Evolutionary conservation across 371 early-diverging fungal species (phyloP), one percentile per base, ranked within the genome.

Genomic region (Mortierella sp.): DNA sequence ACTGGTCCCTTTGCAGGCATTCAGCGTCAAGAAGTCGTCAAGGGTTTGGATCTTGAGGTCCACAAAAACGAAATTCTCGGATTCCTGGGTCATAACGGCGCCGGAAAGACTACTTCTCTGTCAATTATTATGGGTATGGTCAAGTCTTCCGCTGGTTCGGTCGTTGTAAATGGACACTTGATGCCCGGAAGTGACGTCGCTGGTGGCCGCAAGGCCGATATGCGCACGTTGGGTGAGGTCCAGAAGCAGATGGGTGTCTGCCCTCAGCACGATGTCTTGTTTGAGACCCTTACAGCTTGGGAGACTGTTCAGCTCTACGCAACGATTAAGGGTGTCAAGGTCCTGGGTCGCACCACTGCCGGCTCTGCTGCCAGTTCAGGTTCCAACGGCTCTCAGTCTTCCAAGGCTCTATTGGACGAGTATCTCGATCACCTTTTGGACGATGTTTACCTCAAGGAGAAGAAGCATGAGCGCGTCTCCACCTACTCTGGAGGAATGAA

Each of bases 401-500:
- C 75, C 5, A 37, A 84, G 54, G 80, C 71, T 2, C 75, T 91
- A 43, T 78, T 90, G 67, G 88, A 91, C 44, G 89, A 89, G 53
- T 89, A 95, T 77, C 76, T 95, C 69, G 86, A 90, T 64, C 80
- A 84, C 43, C 76, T 88, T 82, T 82, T 81, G 93, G 91, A 71
- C 59, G 91, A 81, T 55, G 88, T 90, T 24, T 72, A 82, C 48
- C 87, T 94, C 37, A 86, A 83, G 80, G 89, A 91, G 26, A 91
- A 91, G 69, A 86, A 88, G 59, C 78, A 91, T 46, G 89, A 90
- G 50, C 88, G 90, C 9, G 91, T 92, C 2, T 87, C 87, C 3
- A 91, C 93, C 8, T 93, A 90, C 78, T 92, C 92, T 13, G 93
- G 93, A 28, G 91, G 94, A 79, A 93, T 95, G 93, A 95, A 94